phyloP scores from a whole-genome alignment of 352 stramenopile genomes.

The Sclerospora graminicola region DNA sequence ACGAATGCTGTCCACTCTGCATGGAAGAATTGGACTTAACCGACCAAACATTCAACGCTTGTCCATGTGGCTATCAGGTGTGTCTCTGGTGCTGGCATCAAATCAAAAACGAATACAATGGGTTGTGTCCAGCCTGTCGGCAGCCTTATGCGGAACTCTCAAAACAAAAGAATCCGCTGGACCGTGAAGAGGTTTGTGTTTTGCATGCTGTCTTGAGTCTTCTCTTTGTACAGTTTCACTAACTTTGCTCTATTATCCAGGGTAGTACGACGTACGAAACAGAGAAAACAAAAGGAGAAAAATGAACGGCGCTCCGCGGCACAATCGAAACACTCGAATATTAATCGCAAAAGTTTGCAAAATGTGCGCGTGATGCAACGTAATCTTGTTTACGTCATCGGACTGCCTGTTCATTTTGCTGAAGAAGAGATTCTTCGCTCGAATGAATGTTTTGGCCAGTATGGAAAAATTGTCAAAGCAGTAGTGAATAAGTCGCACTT shows the following conservation, averaged over 20 bases:
- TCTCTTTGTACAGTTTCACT: constrained; percentile 3
- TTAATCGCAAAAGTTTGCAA: constrained; percentile 77
- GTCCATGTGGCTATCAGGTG: constrained; percentile 98
- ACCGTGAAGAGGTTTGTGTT: constrained; percentile 88
- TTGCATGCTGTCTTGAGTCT: not conserved
- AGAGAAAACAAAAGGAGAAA: constrained; percentile 82
- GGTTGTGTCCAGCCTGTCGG: constrained; percentile 95
- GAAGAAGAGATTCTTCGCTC: constrained; percentile 78
- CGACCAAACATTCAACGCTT: constrained; percentile 98
- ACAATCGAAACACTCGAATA: constrained; percentile 21
- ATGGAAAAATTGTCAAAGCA: constrained; percentile 90
- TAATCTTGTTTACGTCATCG: constrained; percentile 93
- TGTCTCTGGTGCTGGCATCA: constrained; percentile 99
- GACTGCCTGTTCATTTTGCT: constrained; percentile 76
- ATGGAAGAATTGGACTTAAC: constrained; percentile 98
- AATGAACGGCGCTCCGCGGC: constrained; percentile 49
- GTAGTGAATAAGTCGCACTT: constrained; percentile 86
- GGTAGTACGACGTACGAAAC: constrained; percentile 66
- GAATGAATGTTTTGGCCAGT: constrained; percentile 88
- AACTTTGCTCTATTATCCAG: too few species aligned
- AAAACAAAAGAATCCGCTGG: constrained; percentile 88
- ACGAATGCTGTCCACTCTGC: constrained; percentile 94
- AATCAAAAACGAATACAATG: constrained; percentile 98
- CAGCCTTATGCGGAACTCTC: constrained; percentile 91
- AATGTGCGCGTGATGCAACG: constrained; percentile 90